These are phyloP conservation scores for Citrullus mucosospermus DNA, from an alignment of 306 rosid genomes.

Conservation along the genomic window DNA sequence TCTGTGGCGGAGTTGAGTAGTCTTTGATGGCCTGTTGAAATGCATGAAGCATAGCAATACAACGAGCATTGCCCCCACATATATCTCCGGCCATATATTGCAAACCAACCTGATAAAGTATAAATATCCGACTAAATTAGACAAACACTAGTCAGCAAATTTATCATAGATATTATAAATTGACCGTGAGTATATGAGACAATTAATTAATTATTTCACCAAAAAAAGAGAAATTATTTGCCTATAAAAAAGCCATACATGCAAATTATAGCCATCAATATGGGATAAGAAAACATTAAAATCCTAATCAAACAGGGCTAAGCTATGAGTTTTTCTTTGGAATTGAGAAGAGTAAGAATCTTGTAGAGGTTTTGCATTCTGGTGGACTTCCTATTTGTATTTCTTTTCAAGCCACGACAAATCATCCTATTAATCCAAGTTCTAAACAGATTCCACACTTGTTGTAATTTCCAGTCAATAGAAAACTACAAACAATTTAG, in stretches of 20 bases:
- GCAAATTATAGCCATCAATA: neutral
- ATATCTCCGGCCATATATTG: constrained; percentile 56
- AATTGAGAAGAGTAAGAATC: neutral
- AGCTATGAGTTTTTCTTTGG: neutral
- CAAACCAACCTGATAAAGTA: constrained; percentile 58
- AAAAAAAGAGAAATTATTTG: too few species aligned
- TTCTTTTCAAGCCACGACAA: neutral
- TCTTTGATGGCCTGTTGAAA: constrained; percentile 63
- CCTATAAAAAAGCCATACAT: neutral
- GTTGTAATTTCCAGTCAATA: neutral
- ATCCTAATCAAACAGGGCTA: neutral
- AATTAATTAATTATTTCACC: neutral
- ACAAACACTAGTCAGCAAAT: neutral
- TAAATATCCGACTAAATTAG: neutral
- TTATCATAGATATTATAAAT: neutral
- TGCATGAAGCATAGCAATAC: constrained; percentile 74
- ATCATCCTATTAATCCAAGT: neutral
- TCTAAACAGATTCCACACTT: neutral
- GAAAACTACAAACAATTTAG: neutral
- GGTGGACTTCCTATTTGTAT: neutral
- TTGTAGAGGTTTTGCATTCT: neutral
- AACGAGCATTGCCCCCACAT: constrained; percentile 73
- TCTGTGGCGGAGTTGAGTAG: constrained; percentile 58
- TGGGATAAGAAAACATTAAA: neutral
- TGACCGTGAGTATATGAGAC: neutral